Evolutionary conservation across 2,329 filamentous ascomycete species (phyloP), one percentile per base, ranked within the genome.

Genomic region (Calonectria henricotiae): DNA sequence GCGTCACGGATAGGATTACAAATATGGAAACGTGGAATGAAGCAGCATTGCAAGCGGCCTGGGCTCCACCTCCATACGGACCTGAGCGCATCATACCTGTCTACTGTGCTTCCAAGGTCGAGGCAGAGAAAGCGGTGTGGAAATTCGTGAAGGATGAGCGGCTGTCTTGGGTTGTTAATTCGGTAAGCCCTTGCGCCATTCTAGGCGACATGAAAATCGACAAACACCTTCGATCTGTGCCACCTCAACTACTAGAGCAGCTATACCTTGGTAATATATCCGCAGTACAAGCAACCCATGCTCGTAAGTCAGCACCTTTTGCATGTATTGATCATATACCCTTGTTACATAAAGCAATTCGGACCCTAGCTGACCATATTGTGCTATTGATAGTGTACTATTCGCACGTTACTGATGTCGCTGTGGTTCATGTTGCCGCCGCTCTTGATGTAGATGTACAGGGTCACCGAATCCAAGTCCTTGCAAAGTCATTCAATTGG

Each of bases 81-180:
- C 15, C 73, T 11, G 67, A 66, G 4, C 67, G 74, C 0, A 58
- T 68, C 2, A 54, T 76, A 1, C 25, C 67, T 0, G 67, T 73
- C 0, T 73, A 73, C 9, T 43, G 71, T 2, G 73, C 61, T 4
- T 46, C 65, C 0, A 75, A 74, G 15, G 51, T 65, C 0, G 75
- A 76, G 2, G 65, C 71, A 0, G 75, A 76, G n/a, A 75, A 72
- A 25, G 75, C 75, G 1, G 51, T 76, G 3, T 76, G 73, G 75
- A 75, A 75, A 9, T 76, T 71, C 13, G 72, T 44, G 0, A 35
- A 61, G 3, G 75, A 76, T 0, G 61, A 76, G 30, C 71, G 72
- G 0, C 12, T 73, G 1, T 23, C 73, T 0, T 76, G 73, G 73
- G 72, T 63, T n/a, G 58, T 76, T 13, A 76, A 76, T 39, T 35